Evolutionary conservation across 352 stramenopile species (phyloP).

Genomic region (Elongisporangium anandrum): DNA sequence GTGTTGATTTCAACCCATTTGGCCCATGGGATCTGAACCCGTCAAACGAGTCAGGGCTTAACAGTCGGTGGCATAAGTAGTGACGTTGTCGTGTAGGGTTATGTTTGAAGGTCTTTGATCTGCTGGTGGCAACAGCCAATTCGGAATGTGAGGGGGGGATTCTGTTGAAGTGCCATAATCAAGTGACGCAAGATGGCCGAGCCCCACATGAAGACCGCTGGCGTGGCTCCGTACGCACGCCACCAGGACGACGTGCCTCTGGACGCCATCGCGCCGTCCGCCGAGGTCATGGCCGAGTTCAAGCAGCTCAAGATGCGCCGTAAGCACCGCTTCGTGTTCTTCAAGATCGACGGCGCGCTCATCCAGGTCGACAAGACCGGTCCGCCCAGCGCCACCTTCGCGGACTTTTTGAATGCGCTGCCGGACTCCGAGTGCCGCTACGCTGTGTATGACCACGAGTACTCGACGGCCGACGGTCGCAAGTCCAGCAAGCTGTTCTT

Average conservation of each 20-base stretch:
- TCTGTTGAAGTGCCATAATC: slow-evolving; percentile 1
- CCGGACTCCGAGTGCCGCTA: slow-evolving; percentile 85
- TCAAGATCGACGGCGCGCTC: slow-evolving; percentile 72
- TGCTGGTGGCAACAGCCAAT: slow-evolving; percentile 1
- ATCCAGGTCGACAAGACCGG: slow-evolving; percentile 60
- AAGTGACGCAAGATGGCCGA: slow-evolving; percentile 44
- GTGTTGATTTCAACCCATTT: neutral
- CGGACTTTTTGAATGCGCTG: slow-evolving; percentile 49
- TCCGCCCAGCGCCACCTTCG: slow-evolving; percentile 42
- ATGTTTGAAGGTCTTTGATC: neutral
- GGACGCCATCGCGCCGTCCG: slow-evolving; percentile 64
- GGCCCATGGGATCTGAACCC: neutral
- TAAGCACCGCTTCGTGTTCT: slow-evolving; percentile 82
- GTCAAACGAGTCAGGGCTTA: neutral
- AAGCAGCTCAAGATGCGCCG: slow-evolving; percentile 88
- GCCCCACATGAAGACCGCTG: slow-evolving; percentile 84
- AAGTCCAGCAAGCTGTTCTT: slow-evolving; percentile 89
- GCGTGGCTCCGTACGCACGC: slow-evolving; percentile 67
- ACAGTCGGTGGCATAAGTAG: neutral
- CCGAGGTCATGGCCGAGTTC: slow-evolving; percentile 60
- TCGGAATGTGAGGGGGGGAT: neutral
- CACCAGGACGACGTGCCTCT: slow-evolving; percentile 70
- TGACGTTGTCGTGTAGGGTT: neutral
- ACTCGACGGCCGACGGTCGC: slow-evolving; percentile 62
- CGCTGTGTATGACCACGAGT: slow-evolving; percentile 87